Evolutionary conservation across 208 protist genomes (phyloP), one percentile per base, ranked within the genome.

Genomic region (Trypanosoma melophagium): DNA sequence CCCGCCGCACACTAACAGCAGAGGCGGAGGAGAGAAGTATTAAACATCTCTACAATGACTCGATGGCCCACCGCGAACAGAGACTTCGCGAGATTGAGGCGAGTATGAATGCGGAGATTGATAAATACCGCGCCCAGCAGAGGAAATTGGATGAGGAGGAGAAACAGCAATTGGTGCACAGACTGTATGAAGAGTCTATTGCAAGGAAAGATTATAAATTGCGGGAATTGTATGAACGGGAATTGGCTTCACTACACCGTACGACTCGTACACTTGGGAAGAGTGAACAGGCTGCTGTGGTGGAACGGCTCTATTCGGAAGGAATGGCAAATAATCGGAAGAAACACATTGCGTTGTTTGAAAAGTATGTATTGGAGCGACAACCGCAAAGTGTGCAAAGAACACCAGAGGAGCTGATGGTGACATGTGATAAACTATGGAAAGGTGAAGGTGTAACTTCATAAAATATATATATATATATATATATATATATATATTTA

Each of bases 11-110:
- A n/a, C 80, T 93, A 12, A 74, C 83, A 0, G 50, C 80, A 45
- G 85, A 85, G 74, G 70, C 77, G 12, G 58, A 83, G 13, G 73
- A 90, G 28, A 74, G 71, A 21, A 84, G 81, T 53, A 85, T 93
- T 38, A 80, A 88, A 55, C 86, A 86, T 72, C 76, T 96, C 42
- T 96, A 93, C 77, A 83, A 93, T 47, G 90, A 92, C 35, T 93
- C 90, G 0, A 65, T 96, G 1, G 87, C 72, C 7, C 80, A 81
- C 19, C 76, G 76, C 12, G 52, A 81, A 52, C 58, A 44, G 25
- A 74, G 84, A 35, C 60, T 80, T 13, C 76, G 83, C 54, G 80
- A 85, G 60, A 74, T 86, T 53, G 75, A 70, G 52, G 56, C 65
- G 28, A 80, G 77, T 62, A 66, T 80, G 60, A 75, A 90, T 28